Conservation (phyloP, 78 protist genomes). For the Dictyostelium discoideum region DNA sequence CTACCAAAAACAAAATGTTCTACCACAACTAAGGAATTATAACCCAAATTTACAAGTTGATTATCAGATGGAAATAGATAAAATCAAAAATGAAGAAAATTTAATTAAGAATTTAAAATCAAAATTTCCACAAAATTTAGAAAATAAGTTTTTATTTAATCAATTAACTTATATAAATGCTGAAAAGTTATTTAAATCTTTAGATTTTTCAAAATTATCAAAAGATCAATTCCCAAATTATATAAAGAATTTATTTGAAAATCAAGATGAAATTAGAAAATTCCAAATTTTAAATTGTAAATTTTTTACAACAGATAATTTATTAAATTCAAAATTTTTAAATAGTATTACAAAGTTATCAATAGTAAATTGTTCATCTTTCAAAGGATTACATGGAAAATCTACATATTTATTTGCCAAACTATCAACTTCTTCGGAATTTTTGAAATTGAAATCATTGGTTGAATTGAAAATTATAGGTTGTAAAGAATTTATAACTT, state of each 20-base stretch:
- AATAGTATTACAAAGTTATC: neutral
- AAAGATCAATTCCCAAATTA: neutral
- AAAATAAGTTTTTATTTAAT: no score
- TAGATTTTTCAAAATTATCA: neutral
- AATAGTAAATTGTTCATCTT: neutral
- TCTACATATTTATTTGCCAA: no score
- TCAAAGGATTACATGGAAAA: neutral
- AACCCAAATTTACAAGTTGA: neutral
- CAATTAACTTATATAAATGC: neutral
- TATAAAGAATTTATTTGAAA: neutral
- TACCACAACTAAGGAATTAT: neutral
- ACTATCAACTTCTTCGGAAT: neutral
- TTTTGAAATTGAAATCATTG: neutral
- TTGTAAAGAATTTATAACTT: neutral
- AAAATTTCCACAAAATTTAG: neutral
- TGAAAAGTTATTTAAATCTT: neutral
- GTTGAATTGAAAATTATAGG: no score
- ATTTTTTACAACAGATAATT: neutral
- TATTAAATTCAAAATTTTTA: no score
- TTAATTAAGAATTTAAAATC: no score
- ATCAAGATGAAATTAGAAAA: neutral
- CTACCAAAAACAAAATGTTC: neutral
- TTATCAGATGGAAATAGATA: neutral
- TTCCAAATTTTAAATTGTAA: no score
- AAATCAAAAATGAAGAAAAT: neutral